Conservation (phyloP, 2,329 filamentous ascomycete species). For the Ascochyta fabae region DNA sequence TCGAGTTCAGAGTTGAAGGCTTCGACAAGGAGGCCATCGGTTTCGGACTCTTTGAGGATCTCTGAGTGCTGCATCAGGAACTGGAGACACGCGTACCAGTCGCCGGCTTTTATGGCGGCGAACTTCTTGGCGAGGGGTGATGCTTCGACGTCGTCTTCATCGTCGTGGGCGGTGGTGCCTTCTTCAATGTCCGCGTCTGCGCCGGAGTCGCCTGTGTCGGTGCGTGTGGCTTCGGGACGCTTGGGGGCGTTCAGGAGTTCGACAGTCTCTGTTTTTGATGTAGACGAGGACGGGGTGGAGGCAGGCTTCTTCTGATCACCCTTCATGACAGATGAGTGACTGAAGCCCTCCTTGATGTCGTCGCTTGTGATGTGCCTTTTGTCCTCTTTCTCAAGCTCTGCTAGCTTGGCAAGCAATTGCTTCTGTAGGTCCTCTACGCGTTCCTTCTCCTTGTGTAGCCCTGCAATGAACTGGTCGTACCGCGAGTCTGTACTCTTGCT, state of each 20-base stretch:
- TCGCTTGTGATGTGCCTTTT: constrained; percentile 93
- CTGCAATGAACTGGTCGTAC: constrained; percentile 77
- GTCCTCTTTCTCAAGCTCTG: constrained; percentile 83
- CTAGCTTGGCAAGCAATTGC: constrained; percentile 75
- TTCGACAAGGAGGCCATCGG: constrained; percentile 87
- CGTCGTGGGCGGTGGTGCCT: constrained; percentile 47
- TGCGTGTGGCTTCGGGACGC: constrained; percentile 44
- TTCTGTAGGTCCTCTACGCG: constrained; percentile 82
- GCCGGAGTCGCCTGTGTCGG: constrained; percentile 59
- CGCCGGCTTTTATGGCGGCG: constrained; percentile 74
- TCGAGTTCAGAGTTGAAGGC: constrained; percentile 89
- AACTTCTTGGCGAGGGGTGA: constrained; percentile 82
- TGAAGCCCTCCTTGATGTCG: constrained; percentile 84
- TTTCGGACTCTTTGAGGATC: constrained; percentile 83
- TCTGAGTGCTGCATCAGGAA: constrained; percentile 81
- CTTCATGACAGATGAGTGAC: constrained; percentile 76
- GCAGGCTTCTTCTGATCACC: constrained; percentile 31
- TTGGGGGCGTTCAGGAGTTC: constrained; percentile 77
- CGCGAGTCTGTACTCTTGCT: constrained; percentile 68
- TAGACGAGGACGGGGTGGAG: constrained; percentile 33
- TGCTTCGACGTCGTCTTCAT: constrained; percentile 75
- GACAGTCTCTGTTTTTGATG: constrained; percentile 47
- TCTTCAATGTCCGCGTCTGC: constrained; percentile 69
- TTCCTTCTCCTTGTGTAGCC: constrained; percentile 75
- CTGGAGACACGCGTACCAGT: constrained; percentile 75